Evolutionary conservation across 225 moss, liverwort and hornwort genomes (phyloP).

Genomic region (Sphagnum tenellum): DNA sequence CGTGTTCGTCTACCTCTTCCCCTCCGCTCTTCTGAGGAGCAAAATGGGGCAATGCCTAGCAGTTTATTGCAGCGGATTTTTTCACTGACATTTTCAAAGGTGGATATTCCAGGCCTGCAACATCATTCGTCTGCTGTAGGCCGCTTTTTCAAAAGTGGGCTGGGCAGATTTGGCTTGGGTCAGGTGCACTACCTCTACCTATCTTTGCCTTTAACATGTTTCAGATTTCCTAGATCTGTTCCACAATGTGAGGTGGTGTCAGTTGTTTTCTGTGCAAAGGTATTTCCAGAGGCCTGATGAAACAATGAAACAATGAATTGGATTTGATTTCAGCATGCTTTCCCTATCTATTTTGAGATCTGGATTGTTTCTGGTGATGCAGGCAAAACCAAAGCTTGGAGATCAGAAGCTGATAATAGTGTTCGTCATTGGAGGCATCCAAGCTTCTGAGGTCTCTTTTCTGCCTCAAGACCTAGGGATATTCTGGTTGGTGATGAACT

Average conservation of each 20-base stretch:
- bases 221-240: too few species aligned
- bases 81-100: constrained; percentile 58
- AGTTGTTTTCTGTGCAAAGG: too few species aligned
- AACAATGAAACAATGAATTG: too few species aligned
- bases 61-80: constrained; percentile 57
- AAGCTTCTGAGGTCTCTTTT: constrained; percentile 68
- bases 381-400: constrained; percentile 75
- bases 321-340: too few species aligned
- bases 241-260: too few species aligned
- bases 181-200: constrained; percentile 44
- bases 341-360: background rate
- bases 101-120: constrained; percentile 73
- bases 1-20: constrained; percentile 39
- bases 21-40: constrained; percentile 47
- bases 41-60: constrained; percentile 42
- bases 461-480: too few species aligned
- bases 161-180: constrained; percentile 81
- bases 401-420: constrained; percentile 71
- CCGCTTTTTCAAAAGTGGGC: constrained; percentile 85
- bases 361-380: constrained; percentile 13
- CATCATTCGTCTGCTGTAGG: constrained; percentile 82
- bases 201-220: too few species aligned
- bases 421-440: constrained; percentile 83
- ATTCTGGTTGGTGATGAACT: too few species aligned
- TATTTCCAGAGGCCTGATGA: too few species aligned